Base-by-base conservation (phyloP, 371 early-diverging fungal species). In the Syncephalis fuscata region DNA sequence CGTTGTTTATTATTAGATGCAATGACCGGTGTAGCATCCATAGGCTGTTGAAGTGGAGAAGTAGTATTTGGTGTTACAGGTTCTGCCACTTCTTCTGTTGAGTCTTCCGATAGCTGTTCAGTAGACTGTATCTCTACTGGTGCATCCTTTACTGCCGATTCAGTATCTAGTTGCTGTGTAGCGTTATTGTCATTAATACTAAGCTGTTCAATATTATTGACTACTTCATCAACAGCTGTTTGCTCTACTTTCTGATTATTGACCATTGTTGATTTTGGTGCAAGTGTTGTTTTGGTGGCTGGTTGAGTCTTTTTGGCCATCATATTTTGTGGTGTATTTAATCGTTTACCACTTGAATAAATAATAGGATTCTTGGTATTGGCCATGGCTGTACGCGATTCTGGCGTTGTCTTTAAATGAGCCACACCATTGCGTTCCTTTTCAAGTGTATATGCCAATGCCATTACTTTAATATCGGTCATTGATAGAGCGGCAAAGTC, bases 401-500 rank as follows among this genome's bases (percentile, higher is more conserved):
- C 23, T 21, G 84, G 82, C 56, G 79, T 82, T 15, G 60, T 65
- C 11, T 82, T 61, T 46, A 85, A 61, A 44, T 76, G 68, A 10
- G 59, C 63, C 50, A 56, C 57, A 2, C 87, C 89, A 48, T 74
- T 74, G 32, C 58, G 62, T 60, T 80, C 79, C 52, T 76, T 74
- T 52, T 88, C 92, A 41, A 96, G 59, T 68, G 78, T 86, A 48
- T 79, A 80, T 3, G 89, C 78, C 56, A 96, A 65, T 1, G 94
- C 94, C 42, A 96, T 61, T 3, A 95, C 84, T 53, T 78, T 80
- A 48, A 95, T 56, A 78, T 96, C 97, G 3, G 88, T 79, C 27
- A 68, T 56, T 3, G 88, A 84, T 32, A 96, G 66, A 9, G 73
- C 70, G 14, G 85, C 67, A 58, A 70, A 88, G 64, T 96, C 97